These are phyloP conservation scores for Diplogelasinospora grovesii DNA, from an alignment of 495 filamentous ascomycete species.

Conservation along the genomic window DNA sequence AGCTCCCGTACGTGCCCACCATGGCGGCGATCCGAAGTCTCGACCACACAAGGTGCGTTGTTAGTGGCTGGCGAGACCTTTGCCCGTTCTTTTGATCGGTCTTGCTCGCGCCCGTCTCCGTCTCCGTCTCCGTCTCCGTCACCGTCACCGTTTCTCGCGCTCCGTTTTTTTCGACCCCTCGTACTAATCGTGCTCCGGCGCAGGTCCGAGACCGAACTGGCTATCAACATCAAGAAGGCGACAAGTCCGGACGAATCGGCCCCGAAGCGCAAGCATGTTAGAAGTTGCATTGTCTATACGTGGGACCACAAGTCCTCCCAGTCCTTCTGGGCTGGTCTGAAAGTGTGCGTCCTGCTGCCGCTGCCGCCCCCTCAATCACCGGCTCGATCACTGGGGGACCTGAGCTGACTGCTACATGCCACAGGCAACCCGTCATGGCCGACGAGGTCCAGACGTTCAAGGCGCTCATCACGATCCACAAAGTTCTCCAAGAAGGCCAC, in stretches of 20 bases:
- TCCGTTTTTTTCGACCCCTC: no score
- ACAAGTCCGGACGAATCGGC: slow-evolving; percentile 93
- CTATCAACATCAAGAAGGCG: slow-evolving; percentile 93
- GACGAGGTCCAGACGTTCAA: slow-evolving; percentile 96
- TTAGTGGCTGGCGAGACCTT: no score
- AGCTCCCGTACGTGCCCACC: slow-evolving; percentile 22
- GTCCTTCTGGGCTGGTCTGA: slow-evolving; percentile 97
- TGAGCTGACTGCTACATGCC: no score
- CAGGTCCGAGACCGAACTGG: slow-evolving; percentile 88
- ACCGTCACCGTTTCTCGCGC: slow-evolving; percentile 4
- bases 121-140: no score
- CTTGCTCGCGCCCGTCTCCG: no score
- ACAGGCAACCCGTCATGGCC: slow-evolving; percentile 92
- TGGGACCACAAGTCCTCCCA: slow-evolving; percentile 98
- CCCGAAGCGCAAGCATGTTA: slow-evolving; percentile 97
- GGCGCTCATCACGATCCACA: slow-evolving; percentile 86
- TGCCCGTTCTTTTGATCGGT: not conserved
- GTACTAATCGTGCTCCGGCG: no score
- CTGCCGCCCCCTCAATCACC: no score
- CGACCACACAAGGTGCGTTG: slow-evolving; percentile 42
- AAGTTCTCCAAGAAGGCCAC: slow-evolving; percentile 95
- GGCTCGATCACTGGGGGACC: no score
- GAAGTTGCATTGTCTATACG: slow-evolving; percentile 95
- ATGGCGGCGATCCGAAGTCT: slow-evolving; percentile 43
- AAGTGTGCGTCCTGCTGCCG: no score